Evolutionary conservation across 306 rosid genomes (phyloP).

Genomic region (Quercus agrifolia): DNA sequence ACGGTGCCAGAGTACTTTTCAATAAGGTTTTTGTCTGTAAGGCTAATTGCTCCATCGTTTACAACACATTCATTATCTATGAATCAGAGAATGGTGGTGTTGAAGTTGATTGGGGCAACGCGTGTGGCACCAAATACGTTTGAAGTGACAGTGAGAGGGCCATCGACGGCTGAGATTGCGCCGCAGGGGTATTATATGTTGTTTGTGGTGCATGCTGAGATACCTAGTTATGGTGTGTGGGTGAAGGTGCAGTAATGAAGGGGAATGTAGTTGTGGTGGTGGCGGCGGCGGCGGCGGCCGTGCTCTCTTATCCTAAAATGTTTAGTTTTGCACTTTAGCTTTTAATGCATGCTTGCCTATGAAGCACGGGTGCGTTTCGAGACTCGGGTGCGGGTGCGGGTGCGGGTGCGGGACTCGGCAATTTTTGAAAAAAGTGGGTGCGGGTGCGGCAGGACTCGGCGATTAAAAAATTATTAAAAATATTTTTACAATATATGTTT

Average conservation of each 20-base stretch:
- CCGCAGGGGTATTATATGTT: conserved; percentile 63
- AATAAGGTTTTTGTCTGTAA: conserved; percentile 37
- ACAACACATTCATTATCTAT: conserved; percentile 61
- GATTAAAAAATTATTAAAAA: no score
- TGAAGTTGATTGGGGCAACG: conserved; percentile 31
- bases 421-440: no score
- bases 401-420: no score
- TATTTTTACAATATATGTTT: no score
- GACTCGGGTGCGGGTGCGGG: no score
- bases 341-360: no score
- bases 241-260: conserved; percentile 37
- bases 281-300: no score
- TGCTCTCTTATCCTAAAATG: no score
- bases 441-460: no score
- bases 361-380: no score
- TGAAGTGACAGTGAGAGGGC: conserved; percentile 43
- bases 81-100: conserved; percentile 77
- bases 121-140: conserved; percentile 14
- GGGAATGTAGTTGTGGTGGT: no score
- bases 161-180: conserved; percentile 52
- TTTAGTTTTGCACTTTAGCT: no score
- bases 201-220: conserved; percentile 56
- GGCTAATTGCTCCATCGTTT: conserved; percentile 65
- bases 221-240: conserved; percentile 67
- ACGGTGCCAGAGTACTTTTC: conserved; percentile 15